Base-by-base conservation (phyloP, 2,329 filamentous ascomycete species). In the Talaromyces amestolkiae region DNA sequence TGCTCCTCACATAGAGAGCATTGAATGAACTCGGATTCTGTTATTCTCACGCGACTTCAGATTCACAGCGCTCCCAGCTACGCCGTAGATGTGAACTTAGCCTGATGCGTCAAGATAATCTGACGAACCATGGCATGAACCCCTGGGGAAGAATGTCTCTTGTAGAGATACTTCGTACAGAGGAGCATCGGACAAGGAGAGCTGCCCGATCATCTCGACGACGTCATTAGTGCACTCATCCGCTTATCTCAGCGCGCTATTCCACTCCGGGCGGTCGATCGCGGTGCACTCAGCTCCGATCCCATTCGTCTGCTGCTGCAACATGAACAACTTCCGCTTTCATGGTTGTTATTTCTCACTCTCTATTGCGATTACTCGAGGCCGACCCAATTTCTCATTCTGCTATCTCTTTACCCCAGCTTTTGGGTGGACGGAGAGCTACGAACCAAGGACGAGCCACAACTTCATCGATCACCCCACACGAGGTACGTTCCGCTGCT, bases 261-360 rank as follows among this genome's bases (percentile, higher is more conserved):
- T 45, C 56, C 56, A 10, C 17, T 59, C 56, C 10, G 56, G 37
- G 56, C 37, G 37, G 56, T 59, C 37, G 56, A 59, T 59, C 56
- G 54, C 56, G 56, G 56, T 59, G 56, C 56, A 59, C 56, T 59
- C 56, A 59, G 56, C 56, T 59, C 56, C 56, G 56, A 59, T 59
- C 22, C 35, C 56, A 58, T 58, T 58, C 37, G 35, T 58, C 51
- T 31, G 15, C 15, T 31, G 49, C 49, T 53, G 11, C 47, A 31
- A 51, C 47, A 37, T 35, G 53, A 24, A 24, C 53, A 37, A 39
- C 11, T 56, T 37, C 33, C 53, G 17, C 31, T 56, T 56, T 22
- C 51, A 37, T 37, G 51, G 5, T 39, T 15, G 11, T 37, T 56
- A 9, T 31, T 37, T 24, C 53, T 56, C 53, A 39, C 19, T 37